These are phyloP conservation scores for Colletotrichum sp. DNA, from an alignment of 2,329 filamentous ascomycete genomes.

Conservation along the genomic window DNA sequence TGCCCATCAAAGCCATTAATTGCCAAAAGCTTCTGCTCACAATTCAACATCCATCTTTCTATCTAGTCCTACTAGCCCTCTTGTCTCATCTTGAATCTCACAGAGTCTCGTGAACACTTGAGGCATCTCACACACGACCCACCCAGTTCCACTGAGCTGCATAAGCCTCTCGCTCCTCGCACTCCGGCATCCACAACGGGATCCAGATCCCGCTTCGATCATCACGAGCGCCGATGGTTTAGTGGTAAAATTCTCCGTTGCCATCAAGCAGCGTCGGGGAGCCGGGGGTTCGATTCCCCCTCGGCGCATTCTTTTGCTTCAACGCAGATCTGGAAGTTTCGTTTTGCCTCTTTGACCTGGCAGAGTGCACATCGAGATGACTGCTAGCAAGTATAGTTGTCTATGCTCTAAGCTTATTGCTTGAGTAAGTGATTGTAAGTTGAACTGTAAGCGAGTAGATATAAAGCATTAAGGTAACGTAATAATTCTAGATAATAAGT, in stretches of 20 bases:
- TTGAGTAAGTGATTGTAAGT: fast-evolving
- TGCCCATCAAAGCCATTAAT: not conserved
- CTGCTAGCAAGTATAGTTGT: not conserved
- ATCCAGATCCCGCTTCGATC: fast-evolving
- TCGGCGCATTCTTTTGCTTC: not conserved
- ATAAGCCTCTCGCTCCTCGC: not conserved
- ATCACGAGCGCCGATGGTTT: not conserved
- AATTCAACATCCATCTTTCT: not conserved
- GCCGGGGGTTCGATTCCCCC: not conserved
- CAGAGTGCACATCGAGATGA: not conserved
- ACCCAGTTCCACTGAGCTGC: not conserved
- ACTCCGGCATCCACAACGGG: not conserved
- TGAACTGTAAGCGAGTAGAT: fast-evolving
- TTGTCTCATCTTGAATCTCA: not conserved
- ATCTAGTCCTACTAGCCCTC: not conserved
- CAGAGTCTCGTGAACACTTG: not conserved
- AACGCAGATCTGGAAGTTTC: fast-evolving
- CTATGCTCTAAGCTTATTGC: not conserved
- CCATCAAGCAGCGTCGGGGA: not conserved
- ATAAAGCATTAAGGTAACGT: fast-evolving
- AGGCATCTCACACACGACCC: not conserved
- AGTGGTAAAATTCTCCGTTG: not conserved
- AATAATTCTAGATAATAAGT: not conserved
- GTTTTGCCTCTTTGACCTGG: not conserved
- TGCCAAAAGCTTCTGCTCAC: not conserved